Evolutionary conservation across 2,329 filamentous ascomycete species (phyloP).

Genomic region (Penicillium sp.): DNA sequence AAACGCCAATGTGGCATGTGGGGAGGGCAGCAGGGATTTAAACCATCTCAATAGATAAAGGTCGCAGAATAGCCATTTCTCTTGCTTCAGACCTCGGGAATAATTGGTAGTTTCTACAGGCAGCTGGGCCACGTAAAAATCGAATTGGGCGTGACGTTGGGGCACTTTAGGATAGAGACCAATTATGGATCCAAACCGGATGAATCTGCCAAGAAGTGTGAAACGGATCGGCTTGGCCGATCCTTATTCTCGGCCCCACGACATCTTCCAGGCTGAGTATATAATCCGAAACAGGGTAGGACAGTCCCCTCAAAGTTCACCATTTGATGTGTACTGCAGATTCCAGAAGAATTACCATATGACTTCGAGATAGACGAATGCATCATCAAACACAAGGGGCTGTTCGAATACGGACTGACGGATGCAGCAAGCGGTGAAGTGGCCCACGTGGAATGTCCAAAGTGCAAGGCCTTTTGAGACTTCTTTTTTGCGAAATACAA

Average conservation of each 20-base stretch:
- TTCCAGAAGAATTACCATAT: too few relatives aligned
- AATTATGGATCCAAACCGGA: constrained; percentile 71
- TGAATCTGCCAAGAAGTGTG: constrained; percentile 20
- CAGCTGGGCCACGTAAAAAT: too few relatives aligned
- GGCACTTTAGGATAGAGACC: constrained; percentile 78
- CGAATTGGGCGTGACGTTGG: constrained; percentile 46
- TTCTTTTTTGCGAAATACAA: too few relatives aligned
- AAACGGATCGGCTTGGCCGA: constrained; percentile 38
- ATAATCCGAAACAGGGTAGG: constrained; percentile 74
- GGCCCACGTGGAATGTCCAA: constrained; percentile 28
- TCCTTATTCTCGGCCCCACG: constrained; percentile 59
- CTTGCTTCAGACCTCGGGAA: too few relatives aligned
- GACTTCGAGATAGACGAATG: not conserved
- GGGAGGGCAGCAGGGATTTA: too few relatives aligned
- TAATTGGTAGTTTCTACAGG: too few relatives aligned
- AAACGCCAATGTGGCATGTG: too few relatives aligned
- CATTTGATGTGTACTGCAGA: too few relatives aligned
- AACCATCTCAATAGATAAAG: too few relatives aligned
- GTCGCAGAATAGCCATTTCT: too few relatives aligned
- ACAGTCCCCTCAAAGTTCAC: constrained; percentile 43
- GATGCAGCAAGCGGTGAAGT: constrained; percentile 35
- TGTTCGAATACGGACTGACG: constrained; percentile 62
- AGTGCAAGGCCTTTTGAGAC: not conserved
- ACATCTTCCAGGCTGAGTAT: constrained; percentile 76
- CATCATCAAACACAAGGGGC: not conserved